phyloP scores from a whole-genome alignment of 805 yeast species.

The Wickerhamomyces silvicola region DNA sequence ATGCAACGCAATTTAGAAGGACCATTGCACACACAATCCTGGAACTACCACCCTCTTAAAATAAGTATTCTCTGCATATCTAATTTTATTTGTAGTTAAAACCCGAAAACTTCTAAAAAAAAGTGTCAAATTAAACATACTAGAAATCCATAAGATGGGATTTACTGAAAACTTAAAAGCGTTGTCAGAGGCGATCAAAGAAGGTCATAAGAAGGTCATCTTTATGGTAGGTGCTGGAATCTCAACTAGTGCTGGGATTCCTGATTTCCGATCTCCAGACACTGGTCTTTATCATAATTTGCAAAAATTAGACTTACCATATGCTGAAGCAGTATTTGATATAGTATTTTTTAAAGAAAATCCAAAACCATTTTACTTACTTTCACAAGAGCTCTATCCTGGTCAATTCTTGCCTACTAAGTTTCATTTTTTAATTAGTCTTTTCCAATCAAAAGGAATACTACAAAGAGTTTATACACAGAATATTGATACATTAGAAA shows the following conservation, averaged over 20 bases:
- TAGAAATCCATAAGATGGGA: too few species aligned
- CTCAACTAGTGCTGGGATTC: constrained; percentile 90
- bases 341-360: constrained; percentile 68
- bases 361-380: constrained; percentile 79
- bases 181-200: too few species aligned
- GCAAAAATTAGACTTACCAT: constrained; percentile 68
- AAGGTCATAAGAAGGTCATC: constrained; percentile 34
- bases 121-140: too few species aligned
- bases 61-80: too few species aligned
- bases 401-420: constrained; percentile 79
- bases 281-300: constrained; percentile 86
- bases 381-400: constrained; percentile 83
- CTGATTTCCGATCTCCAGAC: constrained; percentile 87
- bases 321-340: constrained; percentile 94
- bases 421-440: constrained; percentile 67
- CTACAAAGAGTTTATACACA: constrained; percentile 80
- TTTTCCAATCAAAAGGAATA: constrained; percentile 57
- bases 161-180: too few species aligned
- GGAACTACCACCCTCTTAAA: too few species aligned
- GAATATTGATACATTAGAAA: constrained; percentile 87
- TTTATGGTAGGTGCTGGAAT: constrained; percentile 91
- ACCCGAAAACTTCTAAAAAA: too few species aligned
- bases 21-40: constrained; percentile 26
- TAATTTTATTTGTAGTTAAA: too few species aligned
- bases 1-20: constrained; percentile 62